Evolutionary conservation across 2,329 filamentous ascomycete species (phyloP), one percentile per base, ranked within the genome.

Genomic region (Fusarium chaquense): DNA sequence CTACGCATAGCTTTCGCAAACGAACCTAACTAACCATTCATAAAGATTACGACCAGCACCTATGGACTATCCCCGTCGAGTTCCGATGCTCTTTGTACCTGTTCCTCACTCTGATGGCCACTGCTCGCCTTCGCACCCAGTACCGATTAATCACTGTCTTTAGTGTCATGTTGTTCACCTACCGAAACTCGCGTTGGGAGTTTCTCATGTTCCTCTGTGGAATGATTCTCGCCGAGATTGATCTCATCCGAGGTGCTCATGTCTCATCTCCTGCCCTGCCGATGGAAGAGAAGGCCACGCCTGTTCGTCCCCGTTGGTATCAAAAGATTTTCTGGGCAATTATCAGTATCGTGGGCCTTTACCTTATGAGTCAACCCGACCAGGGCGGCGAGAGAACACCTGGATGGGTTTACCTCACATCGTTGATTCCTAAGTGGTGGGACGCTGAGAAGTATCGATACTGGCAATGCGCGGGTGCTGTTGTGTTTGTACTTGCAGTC

Each of bases 31-130:
- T 56, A 44, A 57, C 44, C 10, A 30, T 45, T 20, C 30, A 28
- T 32, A 10, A 54, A 76, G 80, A 76, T 24, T 87, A 88, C 71
- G 86, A 89, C 71, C 81, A 86, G 28, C 87, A 90, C 65, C 77
- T 89, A 26, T 90, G 87, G 87, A 89, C 88, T 7, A 89, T 90
- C 44, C 87, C 87, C 4, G 83, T 88, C 47, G 87, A 90, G 75
- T 88, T 87, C 72, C 81, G 85, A 62, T 86, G 84, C 75, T 88
- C 86, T 4, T 83, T 90, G 74, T 81, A 86, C 61, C 81, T 89
- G 12, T 89, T 89, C 75, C 76, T 89, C 10, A 80, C 82, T 15
- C 76, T 88, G 24, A 62, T 88, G 6, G 86, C 81, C 22, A 82
- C 84, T 12, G 84, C 84, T 8, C 80, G 84, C 28, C 74, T 87